Evolutionary conservation across 2,329 filamentous ascomycete genomes (phyloP), one percentile per base, ranked within the genome.

Genomic region (Colletotrichum musicola): DNA sequence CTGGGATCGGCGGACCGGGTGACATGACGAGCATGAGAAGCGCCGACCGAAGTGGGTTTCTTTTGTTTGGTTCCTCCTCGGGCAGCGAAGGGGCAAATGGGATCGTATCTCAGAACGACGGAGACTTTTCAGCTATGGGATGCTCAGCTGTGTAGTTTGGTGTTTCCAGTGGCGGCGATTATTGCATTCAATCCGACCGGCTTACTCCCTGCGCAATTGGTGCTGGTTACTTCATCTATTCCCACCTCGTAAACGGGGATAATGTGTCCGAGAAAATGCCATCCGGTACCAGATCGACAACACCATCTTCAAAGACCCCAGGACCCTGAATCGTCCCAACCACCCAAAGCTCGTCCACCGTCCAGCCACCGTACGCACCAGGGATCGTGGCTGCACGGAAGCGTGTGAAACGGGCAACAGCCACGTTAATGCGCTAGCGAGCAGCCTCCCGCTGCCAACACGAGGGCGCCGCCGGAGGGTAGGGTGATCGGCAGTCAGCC

Each of bases 21-120:
- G 49, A 55, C 55, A 68, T 65, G 55, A 65, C 62, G 50, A 55
- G 50, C 55, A 56, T 61, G 49, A 61, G 35, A 60, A 50, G 55
- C 49, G 49, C 49, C 60, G 61, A 35, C 51, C 46, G 40, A 42
- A 59, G 38, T 9, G 30, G 30, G 30, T 10, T 35, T 10, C 27
- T 7, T 35, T 35, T 10, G 30, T 10, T 10, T 58, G 61, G 40
- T 55, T 56, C 64, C 38, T 30, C n/a, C 35, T 62, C 46, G 66
- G 55, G 49, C 22, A 12, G 25, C 40, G 25, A 20, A 22, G 18
- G 12, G n/a, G 46, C 27, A 6, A 20, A 22, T 22, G 46, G 10
- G 2, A 49, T 18, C n/a, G 7, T 18, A 16, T 18, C 12, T 49
- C n/a, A 44, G 49, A 20, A 18, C 4, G 35, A 20, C 40, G 40